Percentiles rank a stretch among this genome's conserved stretches.
phyloP scores from a whole-genome alignment of 164 flowering plant genomes.

The Vitis amurensis region DNA sequence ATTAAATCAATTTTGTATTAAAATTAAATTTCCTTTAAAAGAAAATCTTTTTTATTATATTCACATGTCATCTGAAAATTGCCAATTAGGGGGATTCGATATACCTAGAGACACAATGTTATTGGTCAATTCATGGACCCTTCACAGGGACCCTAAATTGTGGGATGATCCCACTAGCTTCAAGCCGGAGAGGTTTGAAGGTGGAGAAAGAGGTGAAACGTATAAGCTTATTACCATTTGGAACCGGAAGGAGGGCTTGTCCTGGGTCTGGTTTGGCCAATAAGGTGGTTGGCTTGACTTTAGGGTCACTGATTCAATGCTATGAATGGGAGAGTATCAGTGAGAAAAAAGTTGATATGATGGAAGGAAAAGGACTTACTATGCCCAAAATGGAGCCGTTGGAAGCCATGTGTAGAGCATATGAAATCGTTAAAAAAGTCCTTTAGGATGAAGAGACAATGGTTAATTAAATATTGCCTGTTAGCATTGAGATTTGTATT shows the following conservation, averaged over 20 bases:
- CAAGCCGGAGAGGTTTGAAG: neutral
- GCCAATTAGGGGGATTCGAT: neutral
- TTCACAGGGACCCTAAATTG: neutral
- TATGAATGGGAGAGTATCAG: neutral
- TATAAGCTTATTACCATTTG: neutral
- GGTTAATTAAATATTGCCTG: too few relatives aligned
- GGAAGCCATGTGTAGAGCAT: conserved; percentile 24
- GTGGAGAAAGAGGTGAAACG: neutral
- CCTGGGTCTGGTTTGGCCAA: neutral
- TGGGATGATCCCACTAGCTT: neutral
- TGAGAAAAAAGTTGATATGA: too few relatives aligned
- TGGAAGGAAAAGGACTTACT: conserved; percentile 14
- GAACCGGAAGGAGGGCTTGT: neutral
- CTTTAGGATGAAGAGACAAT: too few relatives aligned
- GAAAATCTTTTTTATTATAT: too few relatives aligned
- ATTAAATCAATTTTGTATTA: too few relatives aligned
- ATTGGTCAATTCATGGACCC: neutral
- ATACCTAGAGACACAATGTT: neutral
- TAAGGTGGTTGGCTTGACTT: neutral
- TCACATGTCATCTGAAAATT: too few relatives aligned
- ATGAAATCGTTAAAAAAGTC: neutral
- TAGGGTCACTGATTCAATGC: neutral
- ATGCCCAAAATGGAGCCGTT: conserved; percentile 16
- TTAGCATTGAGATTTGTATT: too few relatives aligned
- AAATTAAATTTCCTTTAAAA: too few relatives aligned